Base-by-base conservation (phyloP, 2,329 filamentous ascomycete genomes). In the Paecilomyces formosus region DNA sequence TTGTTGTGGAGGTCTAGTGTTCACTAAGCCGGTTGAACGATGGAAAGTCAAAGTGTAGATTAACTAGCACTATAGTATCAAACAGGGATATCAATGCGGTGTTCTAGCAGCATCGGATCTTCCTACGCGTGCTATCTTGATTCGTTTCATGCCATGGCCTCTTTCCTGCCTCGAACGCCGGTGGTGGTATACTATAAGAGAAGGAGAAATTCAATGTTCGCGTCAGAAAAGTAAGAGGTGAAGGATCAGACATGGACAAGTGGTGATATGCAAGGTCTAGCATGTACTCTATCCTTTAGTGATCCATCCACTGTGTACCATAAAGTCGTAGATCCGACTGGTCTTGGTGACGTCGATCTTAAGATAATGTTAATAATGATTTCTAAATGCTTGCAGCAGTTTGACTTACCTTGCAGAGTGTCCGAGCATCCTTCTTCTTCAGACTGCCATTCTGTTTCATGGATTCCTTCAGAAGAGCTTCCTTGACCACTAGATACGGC, bases 401-500 rank as follows among this genome's bases (percentile, higher is more conserved):
- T 6, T 5, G 26, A 64, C 72, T 66, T 65, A 81, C 79, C 70
- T 82, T 83, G 70, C 89, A 92, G 26, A 97, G 87, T 69, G 95
- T 89, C 70, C 88, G 89, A 1, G 92, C 92, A 65, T 93, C 88
- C 76, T 97, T 97, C 82, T 94, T 96, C 80, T 96, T 97, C 7
- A 99, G 77, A 12, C 82, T 84, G 0, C 94, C 94, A 59, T 94
- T 93, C 59, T 87, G 87, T 76, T 93, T 94, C 72, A 96, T 84
- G 0, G 93, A 90, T 71, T 97, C 93, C 67, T 90, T 90, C 56
- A 97, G 76, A n/a, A 97, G 81, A 61, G 89, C 87, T 72, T 97
- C 92, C 75, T 99, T 99, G 74, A 97, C 91, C 69, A 91, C 91
- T 4, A 97, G 76, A 72, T 97, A 99, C 1, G 94, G 90, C 77